Evolutionary conservation across 2,329 filamentous ascomycete genomes (phyloP).

Genomic region (Exophiala viscosa): DNA sequence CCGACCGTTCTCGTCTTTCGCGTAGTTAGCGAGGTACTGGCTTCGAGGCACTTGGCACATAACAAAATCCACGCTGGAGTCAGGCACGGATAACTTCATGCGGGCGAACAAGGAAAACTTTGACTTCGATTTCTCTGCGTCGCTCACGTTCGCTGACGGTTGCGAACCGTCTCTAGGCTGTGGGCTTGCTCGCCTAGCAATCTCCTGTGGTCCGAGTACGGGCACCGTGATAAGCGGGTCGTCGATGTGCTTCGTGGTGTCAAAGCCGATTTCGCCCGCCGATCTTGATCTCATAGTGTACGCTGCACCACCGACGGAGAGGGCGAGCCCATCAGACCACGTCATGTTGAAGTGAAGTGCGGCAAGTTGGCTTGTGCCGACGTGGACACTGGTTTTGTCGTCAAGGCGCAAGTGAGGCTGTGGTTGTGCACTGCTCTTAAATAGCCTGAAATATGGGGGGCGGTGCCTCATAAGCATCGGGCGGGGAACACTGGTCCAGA

Average conservation of each 20-base stretch:
- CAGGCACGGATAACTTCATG: constrained; percentile 1
- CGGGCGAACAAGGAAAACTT: constrained; percentile 9
- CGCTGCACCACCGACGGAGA: too few species aligned
- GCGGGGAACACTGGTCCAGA: too few species aligned
- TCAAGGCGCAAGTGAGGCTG: too few species aligned
- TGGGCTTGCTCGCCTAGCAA: background rate
- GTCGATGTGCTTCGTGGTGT: constrained; percentile 3
- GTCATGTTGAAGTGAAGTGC: too few species aligned
- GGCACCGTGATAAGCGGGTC: constrained; percentile 23
- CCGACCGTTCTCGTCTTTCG: constrained; percentile 22
- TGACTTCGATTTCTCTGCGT: background rate
- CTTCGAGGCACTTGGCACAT: constrained; percentile 21
- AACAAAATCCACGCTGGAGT: constrained; percentile 8
- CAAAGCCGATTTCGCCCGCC: too few species aligned
- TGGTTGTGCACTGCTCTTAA: too few species aligned
- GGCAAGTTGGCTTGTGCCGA: too few species aligned
- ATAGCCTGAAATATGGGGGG: too few species aligned
- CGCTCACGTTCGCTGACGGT: background rate
- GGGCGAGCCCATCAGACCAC: too few species aligned
- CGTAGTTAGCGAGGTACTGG: constrained; percentile 26
- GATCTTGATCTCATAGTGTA: too few species aligned
- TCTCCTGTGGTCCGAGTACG: constrained; percentile 11
- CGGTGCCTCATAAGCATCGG: too few species aligned
- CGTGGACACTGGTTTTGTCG: too few species aligned
- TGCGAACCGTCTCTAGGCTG: background rate